Evolutionary conservation across 1,284 basidiomycete genomes (phyloP).

Genomic region (Chiua sp.): DNA sequence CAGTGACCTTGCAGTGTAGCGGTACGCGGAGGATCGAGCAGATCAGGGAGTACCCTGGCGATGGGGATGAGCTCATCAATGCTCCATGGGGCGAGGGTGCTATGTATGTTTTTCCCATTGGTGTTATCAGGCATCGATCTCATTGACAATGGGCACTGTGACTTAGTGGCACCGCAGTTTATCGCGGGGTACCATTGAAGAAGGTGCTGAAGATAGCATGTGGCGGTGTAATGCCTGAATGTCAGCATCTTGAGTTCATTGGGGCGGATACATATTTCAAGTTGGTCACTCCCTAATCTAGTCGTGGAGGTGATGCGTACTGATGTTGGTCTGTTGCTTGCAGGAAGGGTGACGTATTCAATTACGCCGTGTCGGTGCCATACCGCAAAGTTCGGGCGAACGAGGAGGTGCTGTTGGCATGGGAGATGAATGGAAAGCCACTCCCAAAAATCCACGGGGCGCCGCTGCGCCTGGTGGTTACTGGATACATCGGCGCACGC

Average conservation of each 20-base stretch:
- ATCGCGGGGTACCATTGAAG: conserved; percentile 58
- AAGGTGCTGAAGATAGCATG: conserved; percentile 59
- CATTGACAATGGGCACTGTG: background rate
- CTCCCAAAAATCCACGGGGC: conserved; percentile 61
- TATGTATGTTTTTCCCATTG: conserved; percentile 41
- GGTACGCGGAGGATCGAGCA: conserved; percentile 61
- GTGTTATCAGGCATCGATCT: conserved; percentile 9
- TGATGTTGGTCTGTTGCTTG: background rate
- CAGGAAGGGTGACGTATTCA: conserved; percentile 55
- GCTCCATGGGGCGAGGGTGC: conserved; percentile 63
- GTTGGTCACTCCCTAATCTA: conserved; percentile 30
- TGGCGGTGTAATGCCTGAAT: conserved; percentile 54
- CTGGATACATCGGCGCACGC: conserved; percentile 64
- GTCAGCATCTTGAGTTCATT: conserved; percentile 59
- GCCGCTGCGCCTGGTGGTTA: conserved; percentile 57
- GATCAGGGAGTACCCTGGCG: conserved; percentile 59
- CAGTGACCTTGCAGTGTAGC: conserved; percentile 59
- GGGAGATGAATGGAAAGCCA: conserved; percentile 63
- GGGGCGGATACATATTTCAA: conserved; percentile 67
- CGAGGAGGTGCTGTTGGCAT: conserved; percentile 61
- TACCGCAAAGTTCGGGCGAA: conserved; percentile 54
- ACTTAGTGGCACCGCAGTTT: conserved; percentile 45
- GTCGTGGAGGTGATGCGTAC: background rate
- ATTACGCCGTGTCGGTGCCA: conserved; percentile 61
- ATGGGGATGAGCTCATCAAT: conserved; percentile 61